Conservation (phyloP, 768 basidiomycete species). For the Mrakia hoshinonis region DNA sequence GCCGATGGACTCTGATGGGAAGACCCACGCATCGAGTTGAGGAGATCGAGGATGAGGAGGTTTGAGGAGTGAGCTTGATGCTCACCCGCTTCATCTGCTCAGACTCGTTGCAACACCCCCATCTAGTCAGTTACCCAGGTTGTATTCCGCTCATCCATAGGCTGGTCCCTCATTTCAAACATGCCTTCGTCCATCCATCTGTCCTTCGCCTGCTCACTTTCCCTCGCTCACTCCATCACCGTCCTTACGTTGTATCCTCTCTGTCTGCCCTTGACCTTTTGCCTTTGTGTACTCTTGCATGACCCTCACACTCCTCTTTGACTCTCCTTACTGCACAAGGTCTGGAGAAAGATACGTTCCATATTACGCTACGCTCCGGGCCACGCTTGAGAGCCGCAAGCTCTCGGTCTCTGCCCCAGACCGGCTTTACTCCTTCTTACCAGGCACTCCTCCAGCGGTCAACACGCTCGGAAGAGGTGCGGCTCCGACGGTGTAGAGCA, state of each 20-base stretch:
- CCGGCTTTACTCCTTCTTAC: constrained; percentile 12
- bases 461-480: constrained; percentile 66
- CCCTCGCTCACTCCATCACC: neutral
- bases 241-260: neutral
- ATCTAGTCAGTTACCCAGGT: no score
- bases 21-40: no score
- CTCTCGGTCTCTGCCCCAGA: neutral
- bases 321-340: neutral
- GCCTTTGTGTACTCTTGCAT: neutral
- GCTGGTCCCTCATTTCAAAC: no score
- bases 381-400: neutral
- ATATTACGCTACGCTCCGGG: no score
- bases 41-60: no score
- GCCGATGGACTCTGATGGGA: no score
- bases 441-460: constrained; percentile 42
- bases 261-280: neutral
- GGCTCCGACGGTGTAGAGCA: constrained; percentile 57
- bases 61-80: no score
- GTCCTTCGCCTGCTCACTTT: neutral
- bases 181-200: neutral
- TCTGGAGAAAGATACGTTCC: neutral
- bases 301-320: no score
- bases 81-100: no score
- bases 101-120: no score
- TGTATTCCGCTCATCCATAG: no score